A percentile compares a stretch with the other conserved stretches of the same genome.
Evolutionary conservation across 345 rosid species (phyloP).

Genomic region (Ceriops decandra): DNA sequence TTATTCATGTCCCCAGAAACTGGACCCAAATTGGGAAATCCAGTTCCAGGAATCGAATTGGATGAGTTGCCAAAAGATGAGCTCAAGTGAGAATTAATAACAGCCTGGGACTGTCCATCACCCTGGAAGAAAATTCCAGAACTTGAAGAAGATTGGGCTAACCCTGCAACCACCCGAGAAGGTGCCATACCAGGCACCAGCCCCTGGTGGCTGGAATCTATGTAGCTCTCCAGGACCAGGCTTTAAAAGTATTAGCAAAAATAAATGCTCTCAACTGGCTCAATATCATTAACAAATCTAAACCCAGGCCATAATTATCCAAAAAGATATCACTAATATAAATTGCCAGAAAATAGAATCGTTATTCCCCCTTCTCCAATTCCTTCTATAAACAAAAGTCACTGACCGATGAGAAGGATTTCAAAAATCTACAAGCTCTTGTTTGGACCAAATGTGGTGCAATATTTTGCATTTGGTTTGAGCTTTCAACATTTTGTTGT

Average conservation of each 20-base stretch:
- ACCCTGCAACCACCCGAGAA: slow-evolving; percentile 70
- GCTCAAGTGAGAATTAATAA: slow-evolving; percentile 80
- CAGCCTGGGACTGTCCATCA: slow-evolving; percentile 85
- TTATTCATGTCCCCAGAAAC: slow-evolving; percentile 84
- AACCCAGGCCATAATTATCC: slow-evolving; percentile 15
- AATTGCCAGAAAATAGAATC: slow-evolving; percentile 11
- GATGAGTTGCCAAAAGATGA: slow-evolving; percentile 77
- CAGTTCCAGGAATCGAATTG: slow-evolving; percentile 70
- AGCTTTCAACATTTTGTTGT: slow-evolving; percentile 40
- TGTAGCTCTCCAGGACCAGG: slow-evolving; percentile 74
- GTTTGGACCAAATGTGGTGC: slow-evolving; percentile 26
- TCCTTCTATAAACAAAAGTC: slow-evolving; percentile 18
- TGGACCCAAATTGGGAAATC: slow-evolving; percentile 58
- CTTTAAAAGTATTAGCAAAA: slow-evolving; percentile 33
- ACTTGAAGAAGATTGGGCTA: slow-evolving; percentile 85
- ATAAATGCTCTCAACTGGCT: slow-evolving; percentile 27
- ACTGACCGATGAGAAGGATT: slow-evolving; percentile 23
- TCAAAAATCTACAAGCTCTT: slow-evolving; percentile 24
- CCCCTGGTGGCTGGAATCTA: slow-evolving; percentile 56
- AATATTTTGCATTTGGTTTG: slow-evolving; percentile 33
- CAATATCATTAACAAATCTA: slow-evolving; percentile 21
- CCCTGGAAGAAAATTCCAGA: slow-evolving; percentile 97
- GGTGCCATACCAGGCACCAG: slow-evolving; percentile 63
- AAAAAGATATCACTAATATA: slow-evolving; percentile 3
- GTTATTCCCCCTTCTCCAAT: slow-evolving; percentile 26